A percentile compares a stretch with the other conserved stretches of the same genome.
Conservation (phyloP, 305 asterid genomes). For the Solanum chacoense region DNA sequence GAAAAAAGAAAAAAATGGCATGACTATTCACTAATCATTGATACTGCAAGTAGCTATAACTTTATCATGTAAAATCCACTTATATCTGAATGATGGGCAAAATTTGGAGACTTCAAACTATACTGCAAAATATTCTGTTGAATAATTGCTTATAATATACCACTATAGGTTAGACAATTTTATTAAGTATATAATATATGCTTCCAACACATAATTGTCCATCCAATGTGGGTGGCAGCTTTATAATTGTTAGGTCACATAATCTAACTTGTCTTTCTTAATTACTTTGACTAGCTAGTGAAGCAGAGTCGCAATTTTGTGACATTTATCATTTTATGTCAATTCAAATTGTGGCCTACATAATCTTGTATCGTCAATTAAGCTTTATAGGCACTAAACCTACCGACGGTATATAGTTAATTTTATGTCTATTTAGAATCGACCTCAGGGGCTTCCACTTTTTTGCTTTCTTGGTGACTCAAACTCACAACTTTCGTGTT, state of each 20-base stretch:
- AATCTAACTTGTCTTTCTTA: background rate
- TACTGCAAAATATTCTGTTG: background rate
- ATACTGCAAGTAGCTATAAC: background rate
- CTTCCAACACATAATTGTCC: background rate
- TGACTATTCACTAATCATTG: background rate
- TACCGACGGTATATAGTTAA: rapidly evolving
- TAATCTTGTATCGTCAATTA: background rate
- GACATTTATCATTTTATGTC: background rate
- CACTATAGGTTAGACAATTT: background rate
- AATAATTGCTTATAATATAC: background rate
- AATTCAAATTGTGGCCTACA: background rate
- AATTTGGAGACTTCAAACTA: background rate
- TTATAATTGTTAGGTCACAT: background rate
- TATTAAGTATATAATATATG: background rate
- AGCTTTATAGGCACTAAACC: background rate
- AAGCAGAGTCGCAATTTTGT: background rate
- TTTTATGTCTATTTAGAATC: no score
- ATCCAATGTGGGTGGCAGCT: background rate
- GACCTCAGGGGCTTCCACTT: rapidly evolving
- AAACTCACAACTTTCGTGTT: no score
- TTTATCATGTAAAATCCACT: background rate
- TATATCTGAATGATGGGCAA: background rate
- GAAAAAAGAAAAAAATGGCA: background rate
- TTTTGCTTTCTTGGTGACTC: background rate
- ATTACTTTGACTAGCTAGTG: background rate